Evolutionary conservation across 192 early-diverging fungal genomes (phyloP), one percentile per base, ranked within the genome.

Genomic region (Phycomyces blakesleeanus): DNA sequence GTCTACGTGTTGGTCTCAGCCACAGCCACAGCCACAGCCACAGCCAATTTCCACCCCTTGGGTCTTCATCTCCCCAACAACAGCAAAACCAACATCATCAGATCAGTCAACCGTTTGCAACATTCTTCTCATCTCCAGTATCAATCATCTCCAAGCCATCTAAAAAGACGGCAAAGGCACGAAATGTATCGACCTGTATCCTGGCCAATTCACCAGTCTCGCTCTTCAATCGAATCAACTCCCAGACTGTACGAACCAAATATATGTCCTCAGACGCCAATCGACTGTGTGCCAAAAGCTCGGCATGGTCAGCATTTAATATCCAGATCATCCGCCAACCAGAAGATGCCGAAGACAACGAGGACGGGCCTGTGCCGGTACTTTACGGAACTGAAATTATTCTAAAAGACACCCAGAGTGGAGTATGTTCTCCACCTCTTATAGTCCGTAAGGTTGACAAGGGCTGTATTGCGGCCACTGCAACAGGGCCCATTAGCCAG

Each of bases 61-160:
- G 29, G 7, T 34, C 29, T 5, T 34, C 29, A 5, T 7, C 29
- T 7, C 29, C 62, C 82, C 61, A 80, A 81, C 54, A 69, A 57
- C 7, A 16, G 50, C 55, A 41, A 34, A 56, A 21, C n/a, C 29
- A n/a, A 21, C 56, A 40, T 22, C n/a, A 54, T 56, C 63, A 71
- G 60, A 25, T 53, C 55, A 20, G 62, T 75, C 41, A 66, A 72
- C 55, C 82, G 7, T 86, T 83, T 64, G 83, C 82, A 5, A 78
- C 79, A 8, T 85, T 91, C 42, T 83, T 89, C 65, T 89, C 90
- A 8, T 75, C 76, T 5, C 85, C 91, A 7, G 85, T 97, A 51
- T 75, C 83, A 16, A 92, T 95, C 55, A 93, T 97, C 25, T 94
- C 92, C 55, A 97, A 97, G 73, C 93, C 95, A 12, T 91, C 88